Evolutionary conservation across 2,329 filamentous ascomycete species (phyloP), one percentile per base, ranked within the genome.

Genomic region (Parascedosporium putredinis): DNA sequence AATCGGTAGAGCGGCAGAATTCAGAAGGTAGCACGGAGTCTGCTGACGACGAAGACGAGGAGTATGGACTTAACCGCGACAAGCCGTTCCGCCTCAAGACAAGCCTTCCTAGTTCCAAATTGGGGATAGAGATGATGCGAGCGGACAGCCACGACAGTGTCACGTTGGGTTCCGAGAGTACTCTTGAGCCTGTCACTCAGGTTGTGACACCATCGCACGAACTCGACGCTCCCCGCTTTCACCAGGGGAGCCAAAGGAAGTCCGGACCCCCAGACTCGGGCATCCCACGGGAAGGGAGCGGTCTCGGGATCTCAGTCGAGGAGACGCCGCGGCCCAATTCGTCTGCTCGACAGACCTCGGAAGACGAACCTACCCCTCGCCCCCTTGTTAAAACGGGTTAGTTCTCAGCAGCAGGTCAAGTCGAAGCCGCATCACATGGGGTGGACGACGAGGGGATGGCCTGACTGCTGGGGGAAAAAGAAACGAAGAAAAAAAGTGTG

Each of bases 91-190:
- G 77, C 33, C 71, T 68, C 52, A 81, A 81, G 55, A 67, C 70
- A 14, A 72, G 74, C 33, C 74, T 86, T 22, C 84, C 86, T 10
- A 86, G 84, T 49, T 95, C 89, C 1, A 96, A 95, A 65, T 77
- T 97, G 2, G 89, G 89, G 2, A 93, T 89, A 46, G 91, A 97
- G 65, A 96, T 97, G 91, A 91, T 96, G 88, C 82, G 91, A 45
- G 94, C 91, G 18, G 95, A 95, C 64, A 95, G 88, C 60, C 85
- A 91, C 58, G 91, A 94, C 45, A 95, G 90, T 60, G 78, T 87
- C 50, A 71, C 71, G 1, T 48, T 75, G 10, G 65, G 67, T 9
- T 74, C 75, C 2, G 76, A 78, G 44, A 72, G 67, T 55, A 71
- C 70, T 12, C 63, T 70, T 1, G 75, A 76, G 55, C 69, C 71